Evolutionary conservation across 352 stramenopile genomes (phyloP).

Genomic region (Pythium diclinum): DNA sequence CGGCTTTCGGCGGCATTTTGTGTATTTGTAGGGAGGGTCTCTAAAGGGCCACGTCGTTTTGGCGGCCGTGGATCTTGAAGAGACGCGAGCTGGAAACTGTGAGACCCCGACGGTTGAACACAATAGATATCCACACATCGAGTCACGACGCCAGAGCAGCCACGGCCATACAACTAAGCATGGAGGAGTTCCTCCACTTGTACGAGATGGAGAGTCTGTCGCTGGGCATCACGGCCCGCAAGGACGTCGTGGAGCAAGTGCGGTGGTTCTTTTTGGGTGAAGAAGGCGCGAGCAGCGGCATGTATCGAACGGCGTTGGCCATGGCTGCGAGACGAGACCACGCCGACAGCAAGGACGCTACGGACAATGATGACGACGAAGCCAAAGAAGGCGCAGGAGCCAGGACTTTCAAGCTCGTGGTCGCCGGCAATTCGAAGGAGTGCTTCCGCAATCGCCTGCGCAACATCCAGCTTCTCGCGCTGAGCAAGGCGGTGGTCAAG

Average conservation of each 20-base stretch:
- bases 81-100: constrained; percentile 12
- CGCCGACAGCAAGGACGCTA: constrained; percentile 13
- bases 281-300: constrained; percentile 30
- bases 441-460: constrained; percentile 57
- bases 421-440: constrained; percentile 55
- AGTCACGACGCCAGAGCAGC: no score
- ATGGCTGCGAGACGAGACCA: constrained; percentile 35
- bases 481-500: constrained; percentile 47
- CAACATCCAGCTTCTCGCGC: constrained; percentile 64
- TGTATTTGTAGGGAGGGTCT: not conserved
- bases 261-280: constrained; percentile 39
- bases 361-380: not conserved
- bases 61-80: constrained; percentile 27
- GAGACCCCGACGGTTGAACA: not conserved
- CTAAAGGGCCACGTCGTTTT: not conserved
- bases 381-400: constrained; percentile 10
- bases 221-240: constrained; percentile 57
- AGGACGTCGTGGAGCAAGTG: constrained; percentile 52
- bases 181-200: constrained; percentile 64
- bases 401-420: constrained; percentile 27
- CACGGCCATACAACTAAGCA: no score
- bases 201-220: constrained; percentile 80
- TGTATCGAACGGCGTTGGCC: constrained; percentile 47
- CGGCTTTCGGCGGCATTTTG: constrained; percentile 29
- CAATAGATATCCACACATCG: not conserved